These are phyloP conservation scores for Spathaspora arborariae DNA, from an alignment of 805 yeast genomes.

Conservation along the genomic window DNA sequence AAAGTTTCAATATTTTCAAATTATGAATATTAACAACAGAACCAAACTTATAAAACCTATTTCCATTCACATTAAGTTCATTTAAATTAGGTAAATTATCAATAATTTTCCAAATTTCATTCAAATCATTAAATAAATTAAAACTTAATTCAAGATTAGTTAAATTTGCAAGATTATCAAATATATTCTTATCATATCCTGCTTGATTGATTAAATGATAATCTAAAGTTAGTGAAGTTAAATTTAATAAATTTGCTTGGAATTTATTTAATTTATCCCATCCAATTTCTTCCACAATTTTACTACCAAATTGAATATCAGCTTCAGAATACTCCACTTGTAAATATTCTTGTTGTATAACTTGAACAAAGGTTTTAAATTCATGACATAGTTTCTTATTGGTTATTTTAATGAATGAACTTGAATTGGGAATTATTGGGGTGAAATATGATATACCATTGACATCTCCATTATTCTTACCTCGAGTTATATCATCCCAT, in stretches of 20 bases:
- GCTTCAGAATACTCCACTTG: slow-evolving; percentile 22
- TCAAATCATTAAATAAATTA: slow-evolving; percentile 48
- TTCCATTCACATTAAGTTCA: slow-evolving; percentile 52
- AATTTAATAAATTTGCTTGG: slow-evolving; percentile 43
- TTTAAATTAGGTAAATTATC: slow-evolving; percentile 32
- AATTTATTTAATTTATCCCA: slow-evolving; percentile 51
- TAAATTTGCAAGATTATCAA: slow-evolving; percentile 17
- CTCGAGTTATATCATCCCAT: slow-evolving; percentile 73
- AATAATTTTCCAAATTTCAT: slow-evolving; percentile 35
- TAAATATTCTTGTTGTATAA: slow-evolving; percentile 33
- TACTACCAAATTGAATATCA: slow-evolving; percentile 49
- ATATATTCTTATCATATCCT: slow-evolving; percentile 5
- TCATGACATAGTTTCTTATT: slow-evolving; percentile 27
- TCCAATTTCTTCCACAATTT: slow-evolving; percentile 61
- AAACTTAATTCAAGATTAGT: slow-evolving; percentile 53
- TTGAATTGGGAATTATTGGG: slow-evolving; percentile 37
- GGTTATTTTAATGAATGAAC: slow-evolving; percentile 57
- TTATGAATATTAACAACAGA: slow-evolving; percentile 3
- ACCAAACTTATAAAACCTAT: slow-evolving; percentile 27
- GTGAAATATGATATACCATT: slow-evolving; percentile 55
- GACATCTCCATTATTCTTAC: slow-evolving; percentile 66
- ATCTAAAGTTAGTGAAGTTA: slow-evolving; percentile 51
- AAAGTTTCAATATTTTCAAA: slow-evolving; percentile 20
- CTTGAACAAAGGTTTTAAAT: slow-evolving; percentile 39
- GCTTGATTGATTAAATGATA: slow-evolving; percentile 30